A percentile compares a stretch with the other conserved stretches of the same genome.
phyloP scores from a whole-genome alignment of 345 rosid genomes.

The Trapa incisa region DNA sequence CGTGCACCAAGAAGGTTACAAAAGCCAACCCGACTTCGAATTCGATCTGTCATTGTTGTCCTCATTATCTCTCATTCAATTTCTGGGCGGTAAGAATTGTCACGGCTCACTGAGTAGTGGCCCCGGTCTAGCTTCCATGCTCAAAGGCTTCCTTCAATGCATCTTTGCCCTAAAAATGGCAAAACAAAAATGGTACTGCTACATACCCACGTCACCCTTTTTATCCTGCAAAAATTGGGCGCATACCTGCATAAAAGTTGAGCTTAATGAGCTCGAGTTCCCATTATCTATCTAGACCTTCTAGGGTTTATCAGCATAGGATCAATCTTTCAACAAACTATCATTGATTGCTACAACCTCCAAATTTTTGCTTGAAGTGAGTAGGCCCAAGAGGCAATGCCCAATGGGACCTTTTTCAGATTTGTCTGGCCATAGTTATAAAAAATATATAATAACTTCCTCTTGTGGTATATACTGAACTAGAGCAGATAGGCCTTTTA shows the following conservation, averaged over 20 bases:
- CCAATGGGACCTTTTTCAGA: not conserved
- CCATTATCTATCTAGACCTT: no score
- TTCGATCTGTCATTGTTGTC: no score
- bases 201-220: not conserved
- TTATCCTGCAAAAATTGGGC: no score
- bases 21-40: no score
- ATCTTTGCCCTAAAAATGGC: not conserved
- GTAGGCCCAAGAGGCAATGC: not conserved
- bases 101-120: not conserved
- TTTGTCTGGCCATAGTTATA: not conserved
- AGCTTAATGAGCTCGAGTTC: no score
- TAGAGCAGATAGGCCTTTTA: not conserved
- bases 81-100: not conserved
- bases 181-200: not conserved
- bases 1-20: no score
- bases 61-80: no score
- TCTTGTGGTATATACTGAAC: no score
- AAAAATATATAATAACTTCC: not conserved
- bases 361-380: not conserved
- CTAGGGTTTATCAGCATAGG: no score
- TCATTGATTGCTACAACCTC: no score
- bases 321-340: no score
- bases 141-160: not conserved
- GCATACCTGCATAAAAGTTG: no score
- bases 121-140: not conserved